phyloP scores from a whole-genome alignment of 805 yeast species.

The Starmera quercuum region DNA sequence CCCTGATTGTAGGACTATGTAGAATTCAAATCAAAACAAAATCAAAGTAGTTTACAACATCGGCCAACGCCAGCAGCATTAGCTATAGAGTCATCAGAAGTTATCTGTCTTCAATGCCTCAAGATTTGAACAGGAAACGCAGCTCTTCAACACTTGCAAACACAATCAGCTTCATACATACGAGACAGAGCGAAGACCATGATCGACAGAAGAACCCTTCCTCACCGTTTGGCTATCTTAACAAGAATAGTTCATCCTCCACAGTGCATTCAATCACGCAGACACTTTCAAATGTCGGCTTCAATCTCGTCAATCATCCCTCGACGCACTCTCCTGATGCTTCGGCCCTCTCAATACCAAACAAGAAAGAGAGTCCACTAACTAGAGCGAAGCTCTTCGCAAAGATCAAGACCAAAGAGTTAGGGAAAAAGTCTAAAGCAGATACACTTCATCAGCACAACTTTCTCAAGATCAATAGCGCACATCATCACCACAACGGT shows the following conservation, averaged over 20 bases:
- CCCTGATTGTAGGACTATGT: background rate
- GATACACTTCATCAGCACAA: conserved; percentile 11
- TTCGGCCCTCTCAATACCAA: background rate
- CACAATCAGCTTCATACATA: conserved; percentile 19
- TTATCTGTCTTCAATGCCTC: too few species aligned
- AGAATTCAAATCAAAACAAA: background rate
- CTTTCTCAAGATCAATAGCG: conserved; percentile 13
- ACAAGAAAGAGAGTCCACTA: conserved; percentile 14
- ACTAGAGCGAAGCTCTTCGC: conserved; percentile 19
- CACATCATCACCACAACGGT: conserved; percentile 8
- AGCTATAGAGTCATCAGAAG: too few species aligned
- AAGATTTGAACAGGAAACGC: conserved; percentile 9
- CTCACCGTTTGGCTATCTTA: conserved; percentile 7
- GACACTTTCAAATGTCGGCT: conserved; percentile 19
- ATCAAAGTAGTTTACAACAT: background rate
- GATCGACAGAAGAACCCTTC: background rate
- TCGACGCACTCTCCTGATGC: background rate
- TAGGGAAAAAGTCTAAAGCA: conserved; percentile 9
- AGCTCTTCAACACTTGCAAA: conserved; percentile 20
- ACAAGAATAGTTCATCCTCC: conserved; percentile 16
- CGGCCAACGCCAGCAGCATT: background rate
- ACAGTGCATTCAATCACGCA: conserved; percentile 16
- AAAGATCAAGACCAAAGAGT: conserved; percentile 18
- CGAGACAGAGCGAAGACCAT: conserved; percentile 6
- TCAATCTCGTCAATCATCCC: conserved; percentile 3